These are phyloP conservation scores for Emmonsia crescens DNA, from an alignment of 2,329 filamentous ascomycete genomes.

Conservation along the genomic window DNA sequence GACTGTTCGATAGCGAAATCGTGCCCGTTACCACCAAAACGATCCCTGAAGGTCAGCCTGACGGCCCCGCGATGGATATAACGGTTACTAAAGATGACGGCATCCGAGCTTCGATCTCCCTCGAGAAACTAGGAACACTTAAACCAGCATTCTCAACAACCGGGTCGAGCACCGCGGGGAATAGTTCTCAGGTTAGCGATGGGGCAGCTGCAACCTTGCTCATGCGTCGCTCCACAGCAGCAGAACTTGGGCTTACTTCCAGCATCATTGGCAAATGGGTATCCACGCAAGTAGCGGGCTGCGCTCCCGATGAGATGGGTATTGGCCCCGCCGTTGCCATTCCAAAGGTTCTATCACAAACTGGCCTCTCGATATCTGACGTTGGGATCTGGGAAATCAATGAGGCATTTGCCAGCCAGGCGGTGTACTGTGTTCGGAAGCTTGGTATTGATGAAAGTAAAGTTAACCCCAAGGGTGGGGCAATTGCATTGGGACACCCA, in stretches of 20 bases:
- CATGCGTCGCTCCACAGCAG: slow-evolving; percentile 73
- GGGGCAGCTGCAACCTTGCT: slow-evolving; percentile 75
- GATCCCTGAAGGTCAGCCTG: slow-evolving; percentile 51
- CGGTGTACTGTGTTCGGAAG: slow-evolving; percentile 59
- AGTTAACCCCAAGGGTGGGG: slow-evolving; percentile 87
- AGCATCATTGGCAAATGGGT: slow-evolving; percentile 76
- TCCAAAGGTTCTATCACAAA: slow-evolving; percentile 62
- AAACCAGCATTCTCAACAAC: slow-evolving; percentile 74
- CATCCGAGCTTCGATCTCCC: slow-evolving; percentile 55
- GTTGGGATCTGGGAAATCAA: slow-evolving; percentile 89
- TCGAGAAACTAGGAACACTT: slow-evolving; percentile 63
- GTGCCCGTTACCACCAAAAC: slow-evolving; percentile 65
- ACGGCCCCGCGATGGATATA: slow-evolving; percentile 47
- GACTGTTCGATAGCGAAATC: slow-evolving; percentile 67
- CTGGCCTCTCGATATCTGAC: slow-evolving; percentile 56
- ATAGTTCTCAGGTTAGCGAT: slow-evolving; percentile 75
- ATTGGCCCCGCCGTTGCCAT: slow-evolving; percentile 80
- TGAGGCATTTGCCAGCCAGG: slow-evolving; percentile 60
- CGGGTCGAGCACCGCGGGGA: slow-evolving; percentile 74
- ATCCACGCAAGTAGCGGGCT: slow-evolving; percentile 63
- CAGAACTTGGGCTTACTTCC: slow-evolving; percentile 55
- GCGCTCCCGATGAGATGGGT: slow-evolving; percentile 86
- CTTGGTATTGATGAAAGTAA: slow-evolving; percentile 49
- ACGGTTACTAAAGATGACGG: slow-evolving; percentile 73
- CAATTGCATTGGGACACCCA: slow-evolving; percentile 88